Evolutionary conservation across 768 basidiomycete genomes (phyloP).

Genomic region (Leccinum disarticulatum): DNA sequence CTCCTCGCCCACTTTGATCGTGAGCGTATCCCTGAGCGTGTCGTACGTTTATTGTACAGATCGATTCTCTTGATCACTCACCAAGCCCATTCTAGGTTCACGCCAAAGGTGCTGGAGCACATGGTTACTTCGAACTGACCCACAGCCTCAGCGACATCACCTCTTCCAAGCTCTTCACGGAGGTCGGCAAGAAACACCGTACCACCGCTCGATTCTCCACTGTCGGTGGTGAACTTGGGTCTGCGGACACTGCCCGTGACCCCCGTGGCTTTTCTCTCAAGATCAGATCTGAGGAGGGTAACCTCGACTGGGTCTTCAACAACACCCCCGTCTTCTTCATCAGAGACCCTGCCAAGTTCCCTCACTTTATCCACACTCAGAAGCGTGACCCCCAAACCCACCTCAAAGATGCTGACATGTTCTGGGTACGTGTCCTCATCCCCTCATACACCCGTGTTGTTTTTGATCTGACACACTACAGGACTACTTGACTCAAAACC

Average conservation of each 20-base stretch:
- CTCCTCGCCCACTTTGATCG: constrained; percentile 90
- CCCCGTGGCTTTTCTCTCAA: constrained; percentile 92
- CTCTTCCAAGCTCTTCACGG: constrained; percentile 63
- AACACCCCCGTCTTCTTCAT: constrained; percentile 93
- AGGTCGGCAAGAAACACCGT: constrained; percentile 65
- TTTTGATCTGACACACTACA: constrained; percentile 30
- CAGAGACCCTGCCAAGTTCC: constrained; percentile 84
- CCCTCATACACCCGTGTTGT: neutral
- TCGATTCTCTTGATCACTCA: constrained; percentile 16
- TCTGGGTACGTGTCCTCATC: constrained; percentile 54
- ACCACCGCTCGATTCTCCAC: constrained; percentile 90
- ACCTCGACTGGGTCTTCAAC: constrained; percentile 91
- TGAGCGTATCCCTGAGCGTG: constrained; percentile 95
- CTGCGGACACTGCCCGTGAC: constrained; percentile 90
- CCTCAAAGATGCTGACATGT: constrained; percentile 83
- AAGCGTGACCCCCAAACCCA: constrained; percentile 92
- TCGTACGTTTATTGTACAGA: constrained; percentile 46
- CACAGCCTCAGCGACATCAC: constrained; percentile 83
- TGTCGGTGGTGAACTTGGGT: constrained; percentile 85
- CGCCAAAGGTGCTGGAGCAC: constrained; percentile 90
- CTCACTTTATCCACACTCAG: constrained; percentile 93
- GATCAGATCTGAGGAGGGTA: constrained; percentile 88
- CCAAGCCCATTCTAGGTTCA: constrained; percentile 59
- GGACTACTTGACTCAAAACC: constrained; percentile 89
- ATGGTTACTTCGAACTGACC: constrained; percentile 91